phyloP scores from a whole-genome alignment of 2,329 filamentous ascomycete species.

The Plenodomus tracheiphilus region DNA sequence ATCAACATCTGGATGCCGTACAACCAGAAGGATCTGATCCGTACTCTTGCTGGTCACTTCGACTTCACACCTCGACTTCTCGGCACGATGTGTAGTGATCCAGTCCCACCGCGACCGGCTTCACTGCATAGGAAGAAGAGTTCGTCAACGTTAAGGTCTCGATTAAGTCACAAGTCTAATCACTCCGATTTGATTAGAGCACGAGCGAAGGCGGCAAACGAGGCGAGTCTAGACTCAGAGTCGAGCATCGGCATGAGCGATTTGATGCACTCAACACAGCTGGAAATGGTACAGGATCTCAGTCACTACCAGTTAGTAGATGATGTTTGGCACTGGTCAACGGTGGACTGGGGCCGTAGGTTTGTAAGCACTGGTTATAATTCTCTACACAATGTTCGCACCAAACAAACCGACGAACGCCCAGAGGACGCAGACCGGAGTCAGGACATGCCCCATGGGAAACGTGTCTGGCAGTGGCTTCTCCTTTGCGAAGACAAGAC shows the following conservation, averaged over 20 bases:
- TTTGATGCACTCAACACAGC: constrained; percentile 40
- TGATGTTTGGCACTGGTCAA: constrained; percentile 75
- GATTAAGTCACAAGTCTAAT: constrained; percentile 29
- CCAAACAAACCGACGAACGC: constrained; percentile 23
- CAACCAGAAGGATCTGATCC: constrained; percentile 60
- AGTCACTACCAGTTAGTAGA: constrained; percentile 65
- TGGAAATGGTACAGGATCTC: constrained; percentile 43
- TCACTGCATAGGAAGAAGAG: constrained; percentile 31
- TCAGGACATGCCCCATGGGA: constrained; percentile 52
- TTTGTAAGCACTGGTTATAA: constrained; percentile 75
- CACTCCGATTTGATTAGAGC: constrained; percentile 20
- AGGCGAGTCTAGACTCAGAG: constrained; percentile 30
- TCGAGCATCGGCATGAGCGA: constrained; percentile 42
- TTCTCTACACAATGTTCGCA: constrained; percentile 56
- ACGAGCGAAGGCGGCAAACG: constrained; percentile 13
- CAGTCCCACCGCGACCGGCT: constrained; percentile 38
- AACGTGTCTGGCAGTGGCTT: constrained; percentile 71
- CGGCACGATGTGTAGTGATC: constrained; percentile 65
- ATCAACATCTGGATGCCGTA: constrained; percentile 76
- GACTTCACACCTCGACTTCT: constrained; percentile 69
- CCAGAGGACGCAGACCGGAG: constrained; percentile 37
- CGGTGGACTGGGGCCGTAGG: constrained; percentile 68
- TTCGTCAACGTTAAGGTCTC: constrained; percentile 34
- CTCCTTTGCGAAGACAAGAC: constrained; percentile 72
- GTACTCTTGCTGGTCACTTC: constrained; percentile 63